phyloP scores from a whole-genome alignment of 352 stramenopile genomes.

The Globisporangium apiculatum region DNA sequence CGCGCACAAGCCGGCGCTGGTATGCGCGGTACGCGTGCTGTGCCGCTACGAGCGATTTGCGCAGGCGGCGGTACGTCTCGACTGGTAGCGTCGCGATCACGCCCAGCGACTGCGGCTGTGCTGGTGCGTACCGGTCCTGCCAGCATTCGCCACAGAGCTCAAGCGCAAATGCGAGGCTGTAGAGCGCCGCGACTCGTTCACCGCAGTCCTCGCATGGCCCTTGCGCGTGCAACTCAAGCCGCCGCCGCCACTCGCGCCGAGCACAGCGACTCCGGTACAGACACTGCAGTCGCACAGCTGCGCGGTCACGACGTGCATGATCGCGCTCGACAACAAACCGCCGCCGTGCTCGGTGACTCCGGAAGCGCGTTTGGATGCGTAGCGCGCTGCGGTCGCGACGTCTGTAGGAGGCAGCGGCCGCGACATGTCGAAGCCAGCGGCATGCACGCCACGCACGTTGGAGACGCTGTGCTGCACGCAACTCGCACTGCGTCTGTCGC shows the following conservation, averaged over 20 bases:
- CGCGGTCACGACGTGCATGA: constrained; percentile 19
- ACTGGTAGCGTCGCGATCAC: constrained; percentile 15
- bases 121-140: constrained; percentile 4
- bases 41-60: constrained; percentile 7
- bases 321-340: constrained; percentile 23
- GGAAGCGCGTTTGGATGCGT: constrained; percentile 19
- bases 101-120: not conserved
- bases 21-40: constrained; percentile 32
- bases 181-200: constrained; percentile 25
- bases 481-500: not conserved
- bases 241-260: constrained; percentile 22
- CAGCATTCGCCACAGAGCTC: constrained; percentile 33
- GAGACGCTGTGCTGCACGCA: constrained; percentile 13
- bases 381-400: constrained; percentile 15
- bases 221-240: constrained; percentile 21
- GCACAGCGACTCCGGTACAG: constrained; percentile 24
- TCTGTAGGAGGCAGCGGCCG: constrained; percentile 3
- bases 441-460: constrained; percentile 29
- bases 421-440: constrained; percentile 14
- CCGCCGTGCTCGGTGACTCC: constrained; percentile 9
- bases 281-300: constrained; percentile 39
- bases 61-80: constrained; percentile 23
- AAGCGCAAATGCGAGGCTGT: constrained; percentile 20
- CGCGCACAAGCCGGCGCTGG: constrained; percentile 13
- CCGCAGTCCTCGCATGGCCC: constrained; percentile 41